Conservation (phyloP, 176 grass and related monocot species). For the Eragrostis nindensis region DNA sequence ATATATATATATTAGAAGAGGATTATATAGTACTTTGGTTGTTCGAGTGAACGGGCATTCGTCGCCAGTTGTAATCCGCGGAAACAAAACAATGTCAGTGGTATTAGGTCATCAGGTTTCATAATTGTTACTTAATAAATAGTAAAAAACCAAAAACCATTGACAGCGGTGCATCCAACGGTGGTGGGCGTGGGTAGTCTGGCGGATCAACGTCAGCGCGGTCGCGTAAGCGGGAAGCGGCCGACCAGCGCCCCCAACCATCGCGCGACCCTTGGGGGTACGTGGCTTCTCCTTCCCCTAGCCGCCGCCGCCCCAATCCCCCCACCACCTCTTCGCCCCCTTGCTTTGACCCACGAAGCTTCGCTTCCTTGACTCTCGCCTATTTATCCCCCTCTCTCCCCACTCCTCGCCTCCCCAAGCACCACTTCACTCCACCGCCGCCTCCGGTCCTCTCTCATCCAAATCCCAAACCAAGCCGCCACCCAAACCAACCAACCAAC, state of each 20-base stretch:
- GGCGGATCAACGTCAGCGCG: not conserved
- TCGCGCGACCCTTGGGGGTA: not conserved
- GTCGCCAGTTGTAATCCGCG: no score
- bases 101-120: no score
- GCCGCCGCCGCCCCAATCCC: conserved; percentile 31
- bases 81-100: no score
- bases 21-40: no score
- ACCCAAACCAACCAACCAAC: no score
- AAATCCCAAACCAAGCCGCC: not conserved
- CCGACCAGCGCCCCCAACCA: conserved; percentile 27
- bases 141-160: not conserved
- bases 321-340: not conserved
- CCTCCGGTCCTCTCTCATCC: not conserved
- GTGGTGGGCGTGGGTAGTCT: not conserved
- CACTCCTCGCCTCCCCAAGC: not conserved
- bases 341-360: conserved; percentile 27
- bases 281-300: not conserved
- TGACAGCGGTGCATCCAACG: conserved; percentile 11
- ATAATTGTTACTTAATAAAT: not conserved
- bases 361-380: not conserved
- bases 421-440: not conserved
- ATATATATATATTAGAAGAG: no score
- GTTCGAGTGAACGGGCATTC: no score
- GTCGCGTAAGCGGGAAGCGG: not conserved
- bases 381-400: conserved; percentile 2